phyloP scores from a whole-genome alignment of 257 asterid species.

The Vinca minor region DNA sequence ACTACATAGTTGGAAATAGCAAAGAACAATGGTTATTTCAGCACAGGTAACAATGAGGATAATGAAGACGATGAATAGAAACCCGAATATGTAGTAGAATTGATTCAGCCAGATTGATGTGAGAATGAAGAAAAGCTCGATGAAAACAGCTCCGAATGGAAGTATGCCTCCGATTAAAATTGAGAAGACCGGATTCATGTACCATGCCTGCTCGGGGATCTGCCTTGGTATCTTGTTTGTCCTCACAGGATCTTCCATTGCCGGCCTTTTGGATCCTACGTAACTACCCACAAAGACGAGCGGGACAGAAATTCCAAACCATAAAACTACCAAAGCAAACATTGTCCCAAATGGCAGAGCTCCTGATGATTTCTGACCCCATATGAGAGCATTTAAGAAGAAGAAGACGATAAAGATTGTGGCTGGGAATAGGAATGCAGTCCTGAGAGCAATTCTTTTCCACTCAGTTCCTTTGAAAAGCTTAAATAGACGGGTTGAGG shows the following conservation, averaged over 20 bases:
- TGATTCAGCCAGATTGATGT: constrained; percentile 92
- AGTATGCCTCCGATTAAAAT: no score
- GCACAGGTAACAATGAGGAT: constrained; percentile 83
- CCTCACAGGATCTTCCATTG: constrained; percentile 66
- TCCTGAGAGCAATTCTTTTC: constrained; percentile 69
- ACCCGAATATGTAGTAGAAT: constrained; percentile 83
- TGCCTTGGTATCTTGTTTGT: no score
- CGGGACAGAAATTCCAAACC: no score
- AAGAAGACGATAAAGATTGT: constrained; percentile 62
- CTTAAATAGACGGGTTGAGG: constrained; percentile 71
- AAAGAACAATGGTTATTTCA: constrained; percentile 74
- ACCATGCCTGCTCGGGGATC: no score
- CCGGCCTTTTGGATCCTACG: constrained; percentile 65
- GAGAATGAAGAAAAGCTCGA: constrained; percentile 79
- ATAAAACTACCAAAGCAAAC: constrained; percentile 71
- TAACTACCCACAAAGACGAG: constrained; percentile 79
- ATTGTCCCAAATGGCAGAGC: constrained; percentile 82
- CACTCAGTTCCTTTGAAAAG: constrained; percentile 77
- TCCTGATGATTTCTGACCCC: constrained; percentile 84
- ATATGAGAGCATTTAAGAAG: constrained; percentile 63
- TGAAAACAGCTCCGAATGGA: no score
- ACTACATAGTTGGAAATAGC: constrained; percentile 89
- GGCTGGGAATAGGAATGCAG: constrained; percentile 84
- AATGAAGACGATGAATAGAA: no score
- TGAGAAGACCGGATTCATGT: no score